Percentiles rank a stretch among this genome's conserved stretches.
These are phyloP conservation scores for Leishmania lainsoni DNA, from an alignment of 208 protist genomes.

Conservation along the genomic window DNA sequence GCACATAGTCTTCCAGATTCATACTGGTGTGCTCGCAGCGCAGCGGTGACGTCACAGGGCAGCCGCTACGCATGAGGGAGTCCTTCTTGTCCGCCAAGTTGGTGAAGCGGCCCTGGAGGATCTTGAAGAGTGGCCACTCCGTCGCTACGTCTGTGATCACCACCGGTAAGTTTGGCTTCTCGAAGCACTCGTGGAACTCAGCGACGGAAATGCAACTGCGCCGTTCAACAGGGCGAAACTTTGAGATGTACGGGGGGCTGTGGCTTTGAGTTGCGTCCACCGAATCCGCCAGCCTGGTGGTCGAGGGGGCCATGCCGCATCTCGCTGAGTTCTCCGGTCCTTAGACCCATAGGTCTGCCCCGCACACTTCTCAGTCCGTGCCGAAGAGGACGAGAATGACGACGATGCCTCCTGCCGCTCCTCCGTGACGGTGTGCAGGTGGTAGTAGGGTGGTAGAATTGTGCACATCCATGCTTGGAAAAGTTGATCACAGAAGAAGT, in stretches of 20 bases:
- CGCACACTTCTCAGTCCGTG: not conserved
- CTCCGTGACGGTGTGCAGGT: conserved; percentile 38
- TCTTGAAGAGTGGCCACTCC: conserved; percentile 81
- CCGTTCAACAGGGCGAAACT: conserved; percentile 66
- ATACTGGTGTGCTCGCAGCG: conserved; percentile 90
- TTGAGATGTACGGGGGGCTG: conserved; percentile 54
- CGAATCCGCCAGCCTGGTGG: not conserved
- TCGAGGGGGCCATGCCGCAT: conserved; percentile 19
- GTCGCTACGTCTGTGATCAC: conserved; percentile 81
- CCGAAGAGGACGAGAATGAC: not conserved
- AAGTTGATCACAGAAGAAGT: conserved; percentile 81
- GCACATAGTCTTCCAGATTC: conserved; percentile 84
- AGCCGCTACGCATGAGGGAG: conserved; percentile 44
- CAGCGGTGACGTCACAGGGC: conserved; percentile 52
- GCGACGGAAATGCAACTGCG: conserved; percentile 53
- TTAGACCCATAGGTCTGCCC: not conserved
- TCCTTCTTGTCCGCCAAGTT: conserved; percentile 63
- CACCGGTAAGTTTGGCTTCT: conserved; percentile 70
- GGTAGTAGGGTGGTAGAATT: conserved; percentile 77
- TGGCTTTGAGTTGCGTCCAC: not conserved
- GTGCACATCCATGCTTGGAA: conserved; percentile 92
- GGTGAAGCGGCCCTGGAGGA: conserved; percentile 63
- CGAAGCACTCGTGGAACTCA: conserved; percentile 75
- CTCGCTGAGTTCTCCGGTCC: conserved; percentile 12
- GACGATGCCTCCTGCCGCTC: conserved; percentile 3